phyloP scores from a whole-genome alignment of 2,329 filamentous ascomycete species.

The Coniochaeta prunicola region DNA sequence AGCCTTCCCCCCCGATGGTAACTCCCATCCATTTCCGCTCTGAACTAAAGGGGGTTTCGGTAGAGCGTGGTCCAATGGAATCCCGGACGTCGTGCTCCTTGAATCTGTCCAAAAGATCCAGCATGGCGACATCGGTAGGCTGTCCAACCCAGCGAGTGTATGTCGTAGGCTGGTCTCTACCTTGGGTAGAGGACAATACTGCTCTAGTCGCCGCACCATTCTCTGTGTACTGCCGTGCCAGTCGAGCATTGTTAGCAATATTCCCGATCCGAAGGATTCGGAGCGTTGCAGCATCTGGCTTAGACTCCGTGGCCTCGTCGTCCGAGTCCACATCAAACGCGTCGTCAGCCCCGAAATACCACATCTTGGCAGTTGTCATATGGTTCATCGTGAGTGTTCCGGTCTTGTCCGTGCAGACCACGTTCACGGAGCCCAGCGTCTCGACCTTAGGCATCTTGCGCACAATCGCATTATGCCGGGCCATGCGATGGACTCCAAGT shows the following conservation, averaged over 20 bases:
- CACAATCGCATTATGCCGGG: conserved; percentile 88
- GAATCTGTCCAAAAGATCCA: conserved; percentile 86
- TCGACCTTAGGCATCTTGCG: conserved; percentile 94
- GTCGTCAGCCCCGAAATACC: conserved; percentile 71
- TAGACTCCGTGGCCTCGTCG: conserved; percentile 43
- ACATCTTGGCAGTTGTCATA: conserved; percentile 95
- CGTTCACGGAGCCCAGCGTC: conserved; percentile 95
- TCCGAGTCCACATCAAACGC: conserved; percentile 47
- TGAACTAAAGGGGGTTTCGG: conserved; percentile 92
- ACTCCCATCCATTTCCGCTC: conserved; percentile 99
- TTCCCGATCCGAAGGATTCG: conserved; percentile 88
- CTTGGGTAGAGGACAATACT: conserved; percentile 77
- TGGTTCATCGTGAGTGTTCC: conserved; percentile 95
- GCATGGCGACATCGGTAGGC: conserved; percentile 93
- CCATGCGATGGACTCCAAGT: conserved; percentile 93
- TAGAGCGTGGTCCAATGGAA: conserved; percentile 70
- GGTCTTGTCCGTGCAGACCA: conserved; percentile 99
- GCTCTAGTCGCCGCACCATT: conserved; percentile 66
- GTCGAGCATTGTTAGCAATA: conserved; percentile 87
- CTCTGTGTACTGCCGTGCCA: conserved; percentile 66
- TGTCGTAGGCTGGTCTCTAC: conserved; percentile 49
- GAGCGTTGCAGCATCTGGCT: conserved; percentile 66
- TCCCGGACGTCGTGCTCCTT: conserved; percentile 88
- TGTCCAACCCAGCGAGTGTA: conserved; percentile 94
- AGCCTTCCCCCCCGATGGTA: conserved; percentile 59